A percentile compares a stretch with the other conserved stretches of the same genome.
These are phyloP conservation scores for Diaporthe nobilis DNA, from an alignment of 2,329 filamentous ascomycete species.

Conservation along the genomic window DNA sequence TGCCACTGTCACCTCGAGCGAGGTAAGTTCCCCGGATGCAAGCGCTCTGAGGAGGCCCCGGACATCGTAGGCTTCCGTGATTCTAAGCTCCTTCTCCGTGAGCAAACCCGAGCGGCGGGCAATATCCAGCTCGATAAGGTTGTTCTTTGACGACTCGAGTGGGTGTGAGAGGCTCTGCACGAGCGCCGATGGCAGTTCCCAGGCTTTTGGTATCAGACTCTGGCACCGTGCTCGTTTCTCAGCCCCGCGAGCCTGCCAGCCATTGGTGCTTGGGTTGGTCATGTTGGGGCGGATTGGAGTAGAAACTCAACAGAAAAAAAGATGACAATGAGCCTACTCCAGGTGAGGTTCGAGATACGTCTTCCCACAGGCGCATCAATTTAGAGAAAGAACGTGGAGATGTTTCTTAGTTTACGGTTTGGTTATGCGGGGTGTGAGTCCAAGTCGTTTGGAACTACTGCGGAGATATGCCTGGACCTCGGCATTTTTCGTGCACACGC, in stretches of 20 bases:
- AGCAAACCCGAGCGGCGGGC: constrained; percentile 35
- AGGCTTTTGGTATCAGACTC: constrained; percentile 34
- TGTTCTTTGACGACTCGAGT: constrained; percentile 38
- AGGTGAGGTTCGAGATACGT: background rate
- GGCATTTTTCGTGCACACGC: background rate
- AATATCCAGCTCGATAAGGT: constrained; percentile 37
- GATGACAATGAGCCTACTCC: background rate
- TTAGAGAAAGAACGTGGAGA: background rate
- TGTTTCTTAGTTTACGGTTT: background rate
- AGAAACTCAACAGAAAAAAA: background rate
- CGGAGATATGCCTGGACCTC: constrained; percentile 22
- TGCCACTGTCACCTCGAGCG: constrained; percentile 41
- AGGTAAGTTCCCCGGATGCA: constrained; percentile 26
- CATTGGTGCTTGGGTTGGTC: background rate
- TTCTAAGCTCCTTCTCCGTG: constrained; percentile 38
- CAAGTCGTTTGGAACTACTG: background rate
- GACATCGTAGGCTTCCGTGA: constrained; percentile 40
- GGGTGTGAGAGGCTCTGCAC: constrained; percentile 29
- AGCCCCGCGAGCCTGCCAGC: constrained; percentile 32
- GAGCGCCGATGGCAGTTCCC: constrained; percentile 31
- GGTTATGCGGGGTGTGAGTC: constrained; percentile 4
- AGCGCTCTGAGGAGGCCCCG: constrained; percentile 33
- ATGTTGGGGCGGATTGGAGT: background rate
- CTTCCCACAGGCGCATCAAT: background rate
- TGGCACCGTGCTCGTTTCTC: constrained; percentile 33